Evolutionary conservation across 2,329 filamentous ascomycete genomes (phyloP).

Genomic region (Blumeriella jaapii): DNA sequence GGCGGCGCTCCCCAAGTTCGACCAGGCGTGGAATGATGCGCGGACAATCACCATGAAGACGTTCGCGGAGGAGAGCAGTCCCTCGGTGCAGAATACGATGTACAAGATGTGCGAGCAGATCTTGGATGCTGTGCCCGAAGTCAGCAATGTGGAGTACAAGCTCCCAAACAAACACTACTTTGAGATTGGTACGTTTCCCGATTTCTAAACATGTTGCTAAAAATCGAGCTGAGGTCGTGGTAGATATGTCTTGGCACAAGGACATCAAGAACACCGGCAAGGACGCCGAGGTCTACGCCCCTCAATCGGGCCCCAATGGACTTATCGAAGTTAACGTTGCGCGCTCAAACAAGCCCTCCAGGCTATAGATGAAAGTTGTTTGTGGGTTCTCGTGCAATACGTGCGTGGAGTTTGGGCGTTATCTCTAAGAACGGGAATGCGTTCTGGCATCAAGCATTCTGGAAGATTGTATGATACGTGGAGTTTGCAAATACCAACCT

Average conservation of each 20-base stretch:
- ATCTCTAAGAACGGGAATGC: no score
- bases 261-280: conserved; percentile 88
- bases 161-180: conserved; percentile 99
- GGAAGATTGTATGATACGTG: conserved; percentile 13
- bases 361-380: conserved; percentile 16
- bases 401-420: conserved; percentile 5
- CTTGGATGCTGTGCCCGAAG: conserved; percentile 59
- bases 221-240: conserved; percentile 2
- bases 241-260: conserved; percentile 95
- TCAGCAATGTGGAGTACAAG: conserved; percentile 65
- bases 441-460: no score
- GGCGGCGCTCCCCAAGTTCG: conserved; percentile 53
- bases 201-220: conserved; percentile 5
- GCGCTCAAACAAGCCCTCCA: conserved; percentile 30
- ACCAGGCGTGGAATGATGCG: conserved; percentile 67
- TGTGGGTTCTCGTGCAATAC: conserved; percentile 5
- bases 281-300: conserved; percentile 90
- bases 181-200: conserved; percentile 61
- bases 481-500: conserved; percentile 11
- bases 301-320: conserved; percentile 86
- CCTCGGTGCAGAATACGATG: conserved; percentile 95
- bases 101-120: conserved; percentile 96
- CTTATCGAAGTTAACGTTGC: conserved; percentile 89
- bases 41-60: conserved; percentile 77
- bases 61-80: conserved; percentile 82